These are phyloP conservation scores for Pleurotus djamor DNA, from an alignment of 768 basidiomycete species.

Conservation along the genomic window DNA sequence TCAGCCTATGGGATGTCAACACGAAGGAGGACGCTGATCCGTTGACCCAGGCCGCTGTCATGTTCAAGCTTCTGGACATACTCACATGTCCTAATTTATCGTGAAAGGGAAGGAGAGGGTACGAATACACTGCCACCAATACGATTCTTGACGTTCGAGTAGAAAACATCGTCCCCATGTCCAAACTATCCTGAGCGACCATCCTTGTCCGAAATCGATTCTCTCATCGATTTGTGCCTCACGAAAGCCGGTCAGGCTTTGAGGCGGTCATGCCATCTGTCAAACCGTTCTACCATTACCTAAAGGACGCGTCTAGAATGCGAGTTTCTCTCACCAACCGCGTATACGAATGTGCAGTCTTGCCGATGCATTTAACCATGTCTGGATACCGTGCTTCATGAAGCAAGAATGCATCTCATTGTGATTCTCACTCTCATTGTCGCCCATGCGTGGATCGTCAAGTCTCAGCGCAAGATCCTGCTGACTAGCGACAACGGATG, in stretches of 20 bases:
- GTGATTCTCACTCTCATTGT: background rate
- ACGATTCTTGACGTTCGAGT: no score
- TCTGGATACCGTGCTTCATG: background rate
- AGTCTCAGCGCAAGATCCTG: slow-evolving; percentile 10
- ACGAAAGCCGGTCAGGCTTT: background rate
- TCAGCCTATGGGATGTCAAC: slow-evolving; percentile 24
- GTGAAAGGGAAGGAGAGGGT: background rate
- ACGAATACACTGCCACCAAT: no score
- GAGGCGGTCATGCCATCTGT: background rate
- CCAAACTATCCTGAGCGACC: no score
- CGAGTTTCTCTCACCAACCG: background rate
- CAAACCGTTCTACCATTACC: background rate
- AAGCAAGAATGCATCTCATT: background rate
- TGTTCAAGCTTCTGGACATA: slow-evolving; percentile 18
- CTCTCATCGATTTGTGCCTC: background rate
- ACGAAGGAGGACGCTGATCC: slow-evolving; percentile 27
- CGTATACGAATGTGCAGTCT: background rate
- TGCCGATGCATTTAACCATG: background rate
- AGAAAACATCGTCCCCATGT: no score
- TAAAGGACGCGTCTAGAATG: background rate
- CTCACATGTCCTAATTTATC: slow-evolving; percentile 14
- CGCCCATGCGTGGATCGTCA: background rate
- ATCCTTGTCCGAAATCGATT: no score
- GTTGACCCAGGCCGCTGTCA: slow-evolving; percentile 22
- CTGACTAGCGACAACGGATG: slow-evolving; percentile 23